Conservation (phyloP, 345 rosid species). For the Eucalyptus cloeziana region DNA sequence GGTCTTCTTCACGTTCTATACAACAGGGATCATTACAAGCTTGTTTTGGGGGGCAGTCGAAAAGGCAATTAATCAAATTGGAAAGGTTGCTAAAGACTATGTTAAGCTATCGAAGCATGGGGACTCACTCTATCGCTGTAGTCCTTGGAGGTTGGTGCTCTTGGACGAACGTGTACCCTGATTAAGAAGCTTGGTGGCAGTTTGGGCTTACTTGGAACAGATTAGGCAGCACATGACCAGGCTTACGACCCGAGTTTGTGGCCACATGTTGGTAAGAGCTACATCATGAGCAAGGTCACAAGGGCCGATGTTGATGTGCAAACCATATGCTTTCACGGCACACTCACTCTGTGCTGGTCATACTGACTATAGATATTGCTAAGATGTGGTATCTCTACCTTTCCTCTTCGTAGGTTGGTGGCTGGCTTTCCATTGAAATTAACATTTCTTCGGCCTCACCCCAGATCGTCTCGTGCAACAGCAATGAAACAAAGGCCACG, state of each 20-base stretch:
- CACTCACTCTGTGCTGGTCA: slow-evolving; percentile 90
- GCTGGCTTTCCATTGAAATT: background rate
- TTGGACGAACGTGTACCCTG: too few relatives aligned
- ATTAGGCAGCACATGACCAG: too few relatives aligned
- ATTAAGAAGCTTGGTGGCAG: too few relatives aligned
- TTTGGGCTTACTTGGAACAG: too few relatives aligned
- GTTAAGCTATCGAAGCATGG: slow-evolving; percentile 57
- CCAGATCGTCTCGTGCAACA: background rate
- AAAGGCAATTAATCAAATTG: slow-evolving; percentile 33
- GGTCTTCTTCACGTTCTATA: slow-evolving; percentile 55
- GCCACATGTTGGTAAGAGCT: slow-evolving; percentile 95
- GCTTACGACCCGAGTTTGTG: too few relatives aligned
- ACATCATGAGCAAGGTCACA: slow-evolving; percentile 79
- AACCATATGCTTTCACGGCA: slow-evolving; percentile 88
- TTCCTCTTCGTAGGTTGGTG: background rate
- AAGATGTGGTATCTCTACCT: background rate
- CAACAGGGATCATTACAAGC: slow-evolving; percentile 60
- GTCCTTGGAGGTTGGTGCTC: too few relatives aligned
- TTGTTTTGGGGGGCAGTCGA: slow-evolving; percentile 54
- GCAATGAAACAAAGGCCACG: background rate
- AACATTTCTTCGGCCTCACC: background rate
- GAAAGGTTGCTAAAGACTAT: slow-evolving; percentile 45
- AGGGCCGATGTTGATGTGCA: slow-evolving; percentile 96
- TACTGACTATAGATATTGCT: slow-evolving; percentile 70
- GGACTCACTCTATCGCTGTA: too few relatives aligned